phyloP scores from a whole-genome alignment of 345 rosid genomes.

The Brassica cretica region DNA sequence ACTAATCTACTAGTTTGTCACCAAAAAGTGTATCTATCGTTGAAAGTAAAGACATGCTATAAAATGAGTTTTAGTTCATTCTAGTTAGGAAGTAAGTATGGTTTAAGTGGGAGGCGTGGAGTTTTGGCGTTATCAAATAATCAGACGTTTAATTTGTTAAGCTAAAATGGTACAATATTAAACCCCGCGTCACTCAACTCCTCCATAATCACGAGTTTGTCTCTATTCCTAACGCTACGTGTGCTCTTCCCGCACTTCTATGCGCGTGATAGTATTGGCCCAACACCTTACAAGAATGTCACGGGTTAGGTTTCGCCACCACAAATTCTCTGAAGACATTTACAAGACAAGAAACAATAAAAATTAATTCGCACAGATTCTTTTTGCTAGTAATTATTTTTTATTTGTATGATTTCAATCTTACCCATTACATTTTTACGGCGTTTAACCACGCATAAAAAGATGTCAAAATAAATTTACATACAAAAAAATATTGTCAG shows the following conservation, averaged over 20 bases:
- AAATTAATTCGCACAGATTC: background rate
- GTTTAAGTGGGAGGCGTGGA: background rate
- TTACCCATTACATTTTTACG: background rate
- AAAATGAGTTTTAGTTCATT: background rate
- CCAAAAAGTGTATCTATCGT: background rate
- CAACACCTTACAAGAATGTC: constrained; percentile 14
- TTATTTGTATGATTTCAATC: background rate
- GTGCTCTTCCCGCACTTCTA: constrained; percentile 22
- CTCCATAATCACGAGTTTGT: background rate
- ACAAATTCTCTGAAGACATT: constrained; percentile 27
- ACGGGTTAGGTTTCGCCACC: constrained; percentile 36
- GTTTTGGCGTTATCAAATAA: background rate
- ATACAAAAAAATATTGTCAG: background rate
- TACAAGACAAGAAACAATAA: background rate
- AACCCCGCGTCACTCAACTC: background rate
- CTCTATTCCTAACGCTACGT: constrained; percentile 4
- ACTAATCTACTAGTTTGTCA: background rate
- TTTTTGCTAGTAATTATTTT: background rate
- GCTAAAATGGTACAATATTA: background rate
- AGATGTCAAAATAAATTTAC: background rate
- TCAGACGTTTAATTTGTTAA: background rate
- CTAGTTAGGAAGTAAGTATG: background rate
- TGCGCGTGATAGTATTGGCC: background rate
- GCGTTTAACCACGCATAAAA: constrained; percentile 7
- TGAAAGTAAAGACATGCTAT: background rate